Evolutionary conservation across 139 green algal genomes (phyloP).

Genomic region (Micractinium conductrix): DNA sequence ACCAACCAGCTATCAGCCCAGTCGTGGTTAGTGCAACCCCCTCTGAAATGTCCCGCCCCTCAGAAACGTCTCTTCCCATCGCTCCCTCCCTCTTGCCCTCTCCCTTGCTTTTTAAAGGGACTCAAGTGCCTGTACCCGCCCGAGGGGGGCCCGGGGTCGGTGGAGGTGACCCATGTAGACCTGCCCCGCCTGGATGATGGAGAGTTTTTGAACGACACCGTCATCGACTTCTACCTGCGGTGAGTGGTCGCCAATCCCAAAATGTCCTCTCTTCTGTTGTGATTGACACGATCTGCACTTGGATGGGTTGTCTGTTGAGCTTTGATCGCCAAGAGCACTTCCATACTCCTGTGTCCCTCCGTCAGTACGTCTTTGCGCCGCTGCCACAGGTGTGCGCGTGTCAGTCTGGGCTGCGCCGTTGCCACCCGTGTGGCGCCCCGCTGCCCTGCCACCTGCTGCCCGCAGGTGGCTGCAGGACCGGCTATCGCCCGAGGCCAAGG

Average conservation of each 20-base stretch:
- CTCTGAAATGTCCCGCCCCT: no score
- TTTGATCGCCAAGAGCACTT: no score
- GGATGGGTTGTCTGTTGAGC: no score
- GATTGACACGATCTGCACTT: no score
- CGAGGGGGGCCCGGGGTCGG: constrained; percentile 46
- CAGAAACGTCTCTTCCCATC: neutral
- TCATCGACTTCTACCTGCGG: constrained; percentile 94
- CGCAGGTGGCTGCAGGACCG: constrained; percentile 62
- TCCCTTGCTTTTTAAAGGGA: constrained; percentile 51
- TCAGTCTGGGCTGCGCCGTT: no score
- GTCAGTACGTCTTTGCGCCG: no score
- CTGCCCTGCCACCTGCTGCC: neutral
- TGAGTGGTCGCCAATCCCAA: no score
- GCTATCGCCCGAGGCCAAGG: constrained; percentile 58
- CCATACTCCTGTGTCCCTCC: no score
- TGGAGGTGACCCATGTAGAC: constrained; percentile 73
- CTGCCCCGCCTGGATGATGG: constrained; percentile 70
- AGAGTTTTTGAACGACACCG: constrained; percentile 95
- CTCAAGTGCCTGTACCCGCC: constrained; percentile 58
- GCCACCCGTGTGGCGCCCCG: no score
- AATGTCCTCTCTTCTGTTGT: no score
- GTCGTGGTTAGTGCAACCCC: neutral
- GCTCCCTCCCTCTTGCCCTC: neutral
- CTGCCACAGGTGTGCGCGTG: no score
- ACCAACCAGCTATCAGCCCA: no score